These are phyloP conservation scores for Chytriomyces sp. DNA, from an alignment of 192 early-diverging fungal species.

Conservation along the genomic window DNA sequence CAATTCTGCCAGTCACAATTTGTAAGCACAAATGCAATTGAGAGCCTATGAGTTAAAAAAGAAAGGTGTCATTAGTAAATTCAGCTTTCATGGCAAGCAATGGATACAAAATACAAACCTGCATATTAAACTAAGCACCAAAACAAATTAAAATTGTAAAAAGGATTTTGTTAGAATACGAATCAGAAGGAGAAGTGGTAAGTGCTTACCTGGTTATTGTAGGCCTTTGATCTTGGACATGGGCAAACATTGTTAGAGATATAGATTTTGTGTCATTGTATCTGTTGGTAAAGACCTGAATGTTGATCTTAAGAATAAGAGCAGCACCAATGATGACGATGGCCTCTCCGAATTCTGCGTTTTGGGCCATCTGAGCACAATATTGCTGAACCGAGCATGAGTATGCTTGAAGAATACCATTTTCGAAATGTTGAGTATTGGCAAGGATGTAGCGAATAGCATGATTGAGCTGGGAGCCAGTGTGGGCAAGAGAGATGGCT, in stretches of 20 bases:
- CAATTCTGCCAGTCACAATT: too few species aligned
- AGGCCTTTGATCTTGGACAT: too few species aligned
- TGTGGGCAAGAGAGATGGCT: background rate
- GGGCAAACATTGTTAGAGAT: too few species aligned
- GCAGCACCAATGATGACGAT: background rate
- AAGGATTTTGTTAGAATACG: background rate
- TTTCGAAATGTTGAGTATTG: background rate
- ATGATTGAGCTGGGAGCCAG: background rate
- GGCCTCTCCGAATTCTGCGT: constrained; percentile 1
- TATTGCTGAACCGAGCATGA: constrained; percentile 1
- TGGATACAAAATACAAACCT: too few species aligned
- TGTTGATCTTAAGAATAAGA: background rate
- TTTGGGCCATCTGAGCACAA: background rate
- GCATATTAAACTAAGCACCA: too few species aligned
- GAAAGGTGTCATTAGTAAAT: too few species aligned
- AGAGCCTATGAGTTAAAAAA: too few species aligned
- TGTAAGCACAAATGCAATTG: too few species aligned
- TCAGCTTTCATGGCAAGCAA: too few species aligned
- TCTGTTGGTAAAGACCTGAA: background rate
- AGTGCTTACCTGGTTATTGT: background rate
- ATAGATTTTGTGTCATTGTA: background rate
- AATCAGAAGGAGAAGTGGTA: background rate
- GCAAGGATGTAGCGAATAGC: background rate
- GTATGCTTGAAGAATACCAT: background rate
- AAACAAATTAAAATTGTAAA: background rate